phyloP scores from a whole-genome alignment of 2,329 filamentous ascomycete genomes.

The Arthrobotrys pseudoclavata region DNA sequence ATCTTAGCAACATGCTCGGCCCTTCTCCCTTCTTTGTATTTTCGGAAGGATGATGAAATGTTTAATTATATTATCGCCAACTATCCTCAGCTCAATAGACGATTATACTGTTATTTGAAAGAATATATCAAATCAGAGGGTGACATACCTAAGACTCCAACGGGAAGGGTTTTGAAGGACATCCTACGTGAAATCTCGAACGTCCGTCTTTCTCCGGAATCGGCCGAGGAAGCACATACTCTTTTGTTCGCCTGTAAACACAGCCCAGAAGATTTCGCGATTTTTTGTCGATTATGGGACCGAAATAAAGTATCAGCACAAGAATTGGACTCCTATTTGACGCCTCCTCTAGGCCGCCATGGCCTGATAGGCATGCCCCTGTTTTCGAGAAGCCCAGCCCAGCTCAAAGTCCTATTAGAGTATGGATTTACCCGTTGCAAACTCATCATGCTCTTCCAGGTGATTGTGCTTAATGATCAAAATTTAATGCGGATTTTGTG shows the following conservation, averaged over 20 bases:
- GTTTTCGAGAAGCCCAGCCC: neutral
- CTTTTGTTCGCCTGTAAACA: slow-evolving; percentile 6
- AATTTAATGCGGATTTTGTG: neutral
- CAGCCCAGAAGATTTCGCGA: neutral
- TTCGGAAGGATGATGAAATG: slow-evolving; percentile 19
- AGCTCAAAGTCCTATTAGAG: neutral
- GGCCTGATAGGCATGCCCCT: neutral
- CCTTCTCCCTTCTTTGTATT: neutral
- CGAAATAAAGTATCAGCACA: neutral
- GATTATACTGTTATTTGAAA: neutral
- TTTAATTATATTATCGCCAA: neutral
- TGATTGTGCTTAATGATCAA: neutral
- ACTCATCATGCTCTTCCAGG: neutral
- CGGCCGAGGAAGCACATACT: neutral
- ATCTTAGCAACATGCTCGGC: slow-evolving; percentile 10
- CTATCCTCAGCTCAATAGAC: neutral
- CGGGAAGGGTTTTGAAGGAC: neutral
- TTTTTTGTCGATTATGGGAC: neutral
- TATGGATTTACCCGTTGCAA: neutral
- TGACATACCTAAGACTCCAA: neutral
- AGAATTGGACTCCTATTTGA: neutral
- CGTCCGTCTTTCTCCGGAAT: neutral
- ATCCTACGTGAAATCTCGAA: neutral
- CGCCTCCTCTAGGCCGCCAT: too few relatives aligned
- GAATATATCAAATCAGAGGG: neutral